These are phyloP conservation scores for Paracorniculantispora psalliotae DNA, from an alignment of 2,329 filamentous ascomycete genomes.

Conservation along the genomic window DNA sequence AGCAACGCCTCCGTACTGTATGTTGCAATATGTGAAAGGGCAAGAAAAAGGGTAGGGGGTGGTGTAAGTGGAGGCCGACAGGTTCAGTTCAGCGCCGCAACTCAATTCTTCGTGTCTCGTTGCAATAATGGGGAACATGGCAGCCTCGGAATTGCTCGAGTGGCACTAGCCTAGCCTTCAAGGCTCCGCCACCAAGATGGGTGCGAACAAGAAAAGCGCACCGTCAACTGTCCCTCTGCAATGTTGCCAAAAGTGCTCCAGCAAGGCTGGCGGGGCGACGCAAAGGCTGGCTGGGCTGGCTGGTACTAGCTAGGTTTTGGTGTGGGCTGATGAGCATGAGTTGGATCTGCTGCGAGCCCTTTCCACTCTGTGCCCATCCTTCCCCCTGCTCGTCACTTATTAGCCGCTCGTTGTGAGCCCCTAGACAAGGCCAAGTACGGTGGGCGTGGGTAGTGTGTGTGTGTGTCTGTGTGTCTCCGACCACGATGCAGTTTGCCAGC, in stretches of 20 bases:
- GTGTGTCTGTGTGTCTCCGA: no score
- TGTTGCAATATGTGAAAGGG: background rate
- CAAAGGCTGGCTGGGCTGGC: background rate
- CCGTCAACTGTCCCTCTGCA: background rate
- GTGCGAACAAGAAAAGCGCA: background rate
- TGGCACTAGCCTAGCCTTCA: constrained; percentile 1
- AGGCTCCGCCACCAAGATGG: constrained; percentile 1
- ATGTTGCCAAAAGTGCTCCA: background rate
- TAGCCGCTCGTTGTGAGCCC: background rate
- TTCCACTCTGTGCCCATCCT: background rate
- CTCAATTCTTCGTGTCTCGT: constrained; percentile 3
- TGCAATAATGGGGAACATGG: background rate
- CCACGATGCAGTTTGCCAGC: background rate
- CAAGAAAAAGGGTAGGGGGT: background rate
- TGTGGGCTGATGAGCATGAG: background rate
- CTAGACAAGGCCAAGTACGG: background rate
- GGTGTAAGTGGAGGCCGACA: background rate
- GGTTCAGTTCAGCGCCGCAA: constrained; percentile 3
- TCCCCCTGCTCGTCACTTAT: background rate
- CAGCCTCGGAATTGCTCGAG: constrained; percentile 1
- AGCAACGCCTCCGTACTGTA: background rate
- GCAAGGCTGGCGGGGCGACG: background rate
- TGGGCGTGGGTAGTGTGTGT: background rate
- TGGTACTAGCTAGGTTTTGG: background rate
- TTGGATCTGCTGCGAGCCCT: background rate